Evolutionary conservation across 2,329 filamentous ascomycete species (phyloP), one percentile per base, ranked within the genome.

Genomic region (Xylariaceae sp.): DNA sequence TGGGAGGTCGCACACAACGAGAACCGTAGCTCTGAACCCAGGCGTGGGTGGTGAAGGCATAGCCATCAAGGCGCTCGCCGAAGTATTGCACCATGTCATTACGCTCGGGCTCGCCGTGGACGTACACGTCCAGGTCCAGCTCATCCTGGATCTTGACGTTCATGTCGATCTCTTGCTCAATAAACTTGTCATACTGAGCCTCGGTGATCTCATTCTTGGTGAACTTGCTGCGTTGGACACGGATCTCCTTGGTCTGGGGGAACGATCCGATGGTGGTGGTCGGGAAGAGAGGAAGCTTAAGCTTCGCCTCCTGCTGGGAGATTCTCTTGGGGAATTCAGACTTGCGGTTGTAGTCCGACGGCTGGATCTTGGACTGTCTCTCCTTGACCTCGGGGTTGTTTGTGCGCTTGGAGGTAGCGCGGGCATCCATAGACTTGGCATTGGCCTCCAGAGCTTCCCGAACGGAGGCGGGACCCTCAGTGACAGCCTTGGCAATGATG

Each of bases 51-150:
- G 92, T 98, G 81, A 98, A 98, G 65, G 88, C 85, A 68, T 97
- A 98, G 61, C 92, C 92, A 60, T 94, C 81, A 50, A 98, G 78
- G 61, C 88, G 85, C 81, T 98, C 92, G 70, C 92, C 92, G 59
- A 98, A 98, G 83, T 96, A 98, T 73, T 98, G 92, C 38, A 98
- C 92, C 92, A 98, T 98, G 82, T 98, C 92, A 74, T 98, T 98
- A 68, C 92, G 88, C 81, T 98, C 92, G 45, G 92, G 92, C 79
- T 98, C 92, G 65, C 92, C 92, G 76, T 98, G 92, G 52, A 98
- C 92, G 64, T 85, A 87, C 66, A 98, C 92, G 58, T 98, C 92
- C 39, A 98, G 83, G 67, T 81, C 88, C 60, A 98, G 89, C 74
- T 97, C 92, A 61, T 97, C 88, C 74, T 98, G 92, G 68, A 97